Conservation (phyloP, 768 basidiomycete genomes). For the Lactarius pseudohatsudake region DNA sequence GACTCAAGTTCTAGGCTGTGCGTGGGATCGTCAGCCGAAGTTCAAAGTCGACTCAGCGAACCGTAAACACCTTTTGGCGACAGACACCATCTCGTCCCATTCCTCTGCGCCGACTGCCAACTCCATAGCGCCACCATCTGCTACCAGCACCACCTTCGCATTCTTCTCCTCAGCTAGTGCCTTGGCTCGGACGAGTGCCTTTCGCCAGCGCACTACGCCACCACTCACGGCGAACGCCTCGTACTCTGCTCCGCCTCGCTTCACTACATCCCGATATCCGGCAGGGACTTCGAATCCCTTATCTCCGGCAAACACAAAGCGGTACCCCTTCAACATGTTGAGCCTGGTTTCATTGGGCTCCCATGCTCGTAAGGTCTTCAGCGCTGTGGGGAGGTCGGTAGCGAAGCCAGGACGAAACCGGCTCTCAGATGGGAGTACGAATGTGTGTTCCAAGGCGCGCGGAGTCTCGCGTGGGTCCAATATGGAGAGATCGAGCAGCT, state of each 20-base stretch:
- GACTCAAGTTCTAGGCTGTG: constrained; percentile 46
- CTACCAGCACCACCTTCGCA: constrained; percentile 47
- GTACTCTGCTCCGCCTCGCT: constrained; percentile 57
- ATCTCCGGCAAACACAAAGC: constrained; percentile 64
- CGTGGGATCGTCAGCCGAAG: constrained; percentile 3
- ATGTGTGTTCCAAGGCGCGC: constrained; percentile 50
- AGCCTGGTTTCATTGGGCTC: constrained; percentile 64
- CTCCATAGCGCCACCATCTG: constrained; percentile 47
- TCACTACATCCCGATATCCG: constrained; percentile 54
- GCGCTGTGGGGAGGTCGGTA: constrained; percentile 44
- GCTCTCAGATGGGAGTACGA: constrained; percentile 48
- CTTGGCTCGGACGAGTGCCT: constrained; percentile 50
- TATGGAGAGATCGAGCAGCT: constrained; percentile 54
- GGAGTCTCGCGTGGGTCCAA: constrained; percentile 36
- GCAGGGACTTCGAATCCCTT: constrained; percentile 48
- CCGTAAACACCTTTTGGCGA: constrained; percentile 49
- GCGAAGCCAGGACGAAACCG: constrained; percentile 63
- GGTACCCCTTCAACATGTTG: constrained; percentile 49
- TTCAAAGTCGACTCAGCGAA: background rate
- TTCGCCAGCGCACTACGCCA: constrained; percentile 52
- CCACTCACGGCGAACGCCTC: constrained; percentile 57
- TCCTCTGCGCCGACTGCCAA: constrained; percentile 51
- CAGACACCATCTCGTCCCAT: constrained; percentile 54
- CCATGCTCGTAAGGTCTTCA: constrained; percentile 60
- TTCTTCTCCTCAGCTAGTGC: constrained; percentile 40